A percentile compares a stretch with the other conserved stretches of the same genome.
Evolutionary conservation across 108 stramenopile species (phyloP).

Genomic region (Fragilariopsis cylindrus): DNA sequence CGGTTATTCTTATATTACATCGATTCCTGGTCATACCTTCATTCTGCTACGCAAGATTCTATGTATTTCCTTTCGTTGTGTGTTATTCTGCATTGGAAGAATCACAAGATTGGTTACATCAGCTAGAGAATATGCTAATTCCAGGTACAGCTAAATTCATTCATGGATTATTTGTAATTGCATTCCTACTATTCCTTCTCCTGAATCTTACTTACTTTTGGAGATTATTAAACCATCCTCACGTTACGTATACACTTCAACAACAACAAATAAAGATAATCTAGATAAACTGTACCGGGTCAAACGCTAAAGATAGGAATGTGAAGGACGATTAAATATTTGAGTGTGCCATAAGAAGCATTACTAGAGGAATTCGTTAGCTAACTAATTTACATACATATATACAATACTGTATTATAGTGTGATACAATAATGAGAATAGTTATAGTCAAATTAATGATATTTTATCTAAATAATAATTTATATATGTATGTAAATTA

Average conservation of each 20-base stretch:
- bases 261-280: not conserved
- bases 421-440: too few species aligned
- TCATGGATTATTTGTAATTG: constrained; percentile 52
- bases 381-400: too few species aligned
- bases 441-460: too few species aligned
- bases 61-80: constrained; percentile 70
- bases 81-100: constrained; percentile 70
- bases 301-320: too few species aligned
- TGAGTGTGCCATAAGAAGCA: too few species aligned
- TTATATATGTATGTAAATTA: too few species aligned
- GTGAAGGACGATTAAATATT: too few species aligned
- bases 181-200: constrained; percentile 47
- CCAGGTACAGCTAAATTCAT: constrained; percentile 52
- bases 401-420: too few species aligned
- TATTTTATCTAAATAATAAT: too few species aligned
- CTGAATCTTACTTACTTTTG: constrained; percentile 64
- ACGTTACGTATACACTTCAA: constrained; percentile 36
- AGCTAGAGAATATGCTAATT: constrained; percentile 72
- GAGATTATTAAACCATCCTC: constrained; percentile 60
- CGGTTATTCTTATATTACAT: constrained; percentile 45
- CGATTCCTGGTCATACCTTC: constrained; percentile 60
- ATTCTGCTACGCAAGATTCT: constrained; percentile 71
- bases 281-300: too few species aligned
- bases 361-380: too few species aligned
- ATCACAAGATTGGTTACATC: constrained; percentile 72